Evolutionary conservation across 305 asterid species (phyloP), one percentile per base, ranked within the genome.

Genomic region (Nicotiana rustica): DNA sequence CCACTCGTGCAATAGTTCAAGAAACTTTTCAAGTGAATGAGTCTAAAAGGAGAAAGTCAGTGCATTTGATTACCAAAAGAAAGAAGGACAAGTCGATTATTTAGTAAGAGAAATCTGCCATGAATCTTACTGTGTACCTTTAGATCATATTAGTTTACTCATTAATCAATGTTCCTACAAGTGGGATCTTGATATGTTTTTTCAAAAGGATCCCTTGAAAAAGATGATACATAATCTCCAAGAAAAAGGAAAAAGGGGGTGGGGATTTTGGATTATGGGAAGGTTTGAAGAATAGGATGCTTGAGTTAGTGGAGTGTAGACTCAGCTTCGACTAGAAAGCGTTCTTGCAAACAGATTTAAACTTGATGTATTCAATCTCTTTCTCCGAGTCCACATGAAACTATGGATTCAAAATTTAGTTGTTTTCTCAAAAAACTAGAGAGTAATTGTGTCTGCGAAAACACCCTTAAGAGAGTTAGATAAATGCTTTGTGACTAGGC

Each of bases 241-340:
- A 35, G 77, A 82, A 79, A 82, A 70, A 56, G 71, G 25, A 21
- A 44, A 71, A 31, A 19, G 60, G 35, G 56, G 56, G 61, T 36
- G 71, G 35, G 31, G 76, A n/a, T 15, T 44, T 79, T 44, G 76
- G 82, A 49, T 62, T 79, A 61, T 41, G 35, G 44, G 62, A 75
- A 75, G 82, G 62, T 79, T 79, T 75, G 80, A 81, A 77, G 81
- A 67, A 82, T 76, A 82, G 78, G 87, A 70, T 87, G 76, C 82
- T 79, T 44, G 81, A 64, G 73, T 77, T 64, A 86, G 90, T 88
- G 89, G 90, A 81, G 55, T 87, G 64, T 68, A 75, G 79, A 85
- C 83, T 82, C 89, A 82, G 79, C 77, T 85, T 83, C 84, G 38
- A 81, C 82, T 81, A 65, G 67, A 71, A 41, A 81, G 71, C 19